Evolutionary conservation across 179 eudicot species (phyloP).

Genomic region (Heliamphora pulchella): DNA sequence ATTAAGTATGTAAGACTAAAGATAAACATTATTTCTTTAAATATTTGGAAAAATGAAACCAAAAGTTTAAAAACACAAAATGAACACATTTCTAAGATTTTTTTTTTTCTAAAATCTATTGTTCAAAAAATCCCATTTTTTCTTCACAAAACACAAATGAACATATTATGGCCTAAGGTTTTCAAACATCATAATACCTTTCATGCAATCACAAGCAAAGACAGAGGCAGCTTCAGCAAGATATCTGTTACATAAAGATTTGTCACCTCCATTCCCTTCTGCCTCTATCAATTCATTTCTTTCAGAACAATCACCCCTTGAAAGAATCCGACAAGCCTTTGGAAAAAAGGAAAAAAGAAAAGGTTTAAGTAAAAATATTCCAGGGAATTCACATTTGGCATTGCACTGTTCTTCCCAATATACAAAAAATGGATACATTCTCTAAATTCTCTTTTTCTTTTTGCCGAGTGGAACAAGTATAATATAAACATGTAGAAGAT

Average conservation of each 20-base stretch:
- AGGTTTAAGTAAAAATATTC: constrained; percentile 5
- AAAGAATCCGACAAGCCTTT: constrained; percentile 69
- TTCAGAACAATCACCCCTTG: constrained; percentile 55
- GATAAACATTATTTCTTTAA: no score
- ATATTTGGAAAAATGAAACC: no score
- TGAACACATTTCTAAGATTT: no score
- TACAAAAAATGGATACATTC: not conserved
- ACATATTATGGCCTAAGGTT: not conserved
- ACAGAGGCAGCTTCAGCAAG: constrained; percentile 44
- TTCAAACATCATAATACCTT: constrained; percentile 37
- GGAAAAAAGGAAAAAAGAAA: constrained; percentile 14
- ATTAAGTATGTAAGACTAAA: no score
- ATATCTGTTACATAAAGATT: constrained; percentile 45
- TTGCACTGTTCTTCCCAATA: not conserved
- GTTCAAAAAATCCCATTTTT: no score
- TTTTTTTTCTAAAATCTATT: no score
- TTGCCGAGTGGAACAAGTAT: not conserved
- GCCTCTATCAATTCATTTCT: constrained; percentile 41
- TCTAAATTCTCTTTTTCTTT: no score
- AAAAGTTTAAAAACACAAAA: no score
- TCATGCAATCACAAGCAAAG: constrained; percentile 35
- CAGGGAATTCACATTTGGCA: not conserved
- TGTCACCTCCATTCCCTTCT: constrained; percentile 40
- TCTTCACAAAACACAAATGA: no score
- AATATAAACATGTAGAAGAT: not conserved